Base-by-base conservation (phyloP, 305 asterid species). In the Galium porrigens region DNA sequence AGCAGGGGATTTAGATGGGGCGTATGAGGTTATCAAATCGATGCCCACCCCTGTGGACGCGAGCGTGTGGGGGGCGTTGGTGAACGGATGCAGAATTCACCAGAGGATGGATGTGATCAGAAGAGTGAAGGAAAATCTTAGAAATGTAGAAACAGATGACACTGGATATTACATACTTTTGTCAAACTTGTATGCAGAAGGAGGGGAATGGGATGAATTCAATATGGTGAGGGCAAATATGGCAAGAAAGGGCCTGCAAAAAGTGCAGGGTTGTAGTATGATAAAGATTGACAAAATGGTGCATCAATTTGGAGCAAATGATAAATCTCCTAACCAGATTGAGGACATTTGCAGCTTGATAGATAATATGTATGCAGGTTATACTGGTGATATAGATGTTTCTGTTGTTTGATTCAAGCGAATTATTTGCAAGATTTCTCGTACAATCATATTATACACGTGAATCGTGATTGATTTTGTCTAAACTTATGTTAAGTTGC, bases 81-180 rank as follows among this genome's bases (percentile, higher is more conserved):
- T 89, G 49, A 87, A 84, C 68, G 97, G 97, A 60, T 89, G 95
- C 65, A 74, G 94, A 74, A 85, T 89, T 63, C 94, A 89, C 78
- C 78, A 75, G 42, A 79, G 95, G 66, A 72, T 85, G 80, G 96
- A 89, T 76, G 72, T 89, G 41, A 65, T 89, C 52, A 74, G 74
- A 59, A 79, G 76, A 67, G 63, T 86, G 64, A 74, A 68, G 61
- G 66, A 65, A 62, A 80, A 80, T 18, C 79, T 86, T 61, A 57
- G 65, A 44, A 70, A 78, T 42, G 52, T 83, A 71, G 59, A 79
- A 52, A 76, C 84, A 30, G 81, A 73, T 66, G 95, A 86, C 73
- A 80, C 84, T 1, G 96, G 94, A 12, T 86, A 75, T 70, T 83
- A 84, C 56, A 80, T 82, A 15, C 74, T 85, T 44, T 58, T 90